Evolutionary conservation across 179 eudicot genomes (phyloP), one percentile per base, ranked within the genome.

Genomic region (Corrigiola litoralis): DNA sequence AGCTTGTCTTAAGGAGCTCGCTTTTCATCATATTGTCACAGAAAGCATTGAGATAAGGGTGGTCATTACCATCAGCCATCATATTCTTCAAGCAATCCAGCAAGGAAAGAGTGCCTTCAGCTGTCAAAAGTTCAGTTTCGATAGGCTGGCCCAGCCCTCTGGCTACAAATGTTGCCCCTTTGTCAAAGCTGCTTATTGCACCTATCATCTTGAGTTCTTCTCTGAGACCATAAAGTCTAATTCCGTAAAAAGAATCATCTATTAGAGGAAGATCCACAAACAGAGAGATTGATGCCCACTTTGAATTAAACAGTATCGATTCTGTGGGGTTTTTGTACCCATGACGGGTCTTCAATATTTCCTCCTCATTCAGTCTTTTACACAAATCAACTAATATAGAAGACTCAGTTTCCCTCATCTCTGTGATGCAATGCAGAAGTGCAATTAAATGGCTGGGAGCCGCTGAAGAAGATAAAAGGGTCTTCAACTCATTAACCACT

Each of bases 1-100:
- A 36, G 63, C 75, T 76, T 20, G 77, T 81, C 67, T 68, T 78
- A 10, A 75, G 66, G 54, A 73, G 66, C 61, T 71, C 66, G 51
- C 72, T 71, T 64, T 23, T 74, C 60, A 28, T 45, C 56, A 73
- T 61, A 50, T 69, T 67, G 5, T 65, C 69, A 50, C 52, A 21
- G 32, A 71, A 68, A 23, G 36, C 45, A 29, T 57, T 23, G 20
- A 66, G 38, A 68, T 7, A 47, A 18, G 67, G 31, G 37, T 44
- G 24, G 7, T 33, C 53, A 25, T 25, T n/a, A 18, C 32, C 62
- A 49, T 49, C 36, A 25, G 37, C 47, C 66, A 69, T 77, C 60
- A 65, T 21, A 36, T 52, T 31, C 18, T 56, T 61, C 25, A 73
- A 41, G 58, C 75, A 69, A 4, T 29, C 50, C n/a, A 75, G 63